These are phyloP conservation scores for Phytophthora citricola DNA, from an alignment of 352 stramenopile species.

Conservation along the genomic window DNA sequence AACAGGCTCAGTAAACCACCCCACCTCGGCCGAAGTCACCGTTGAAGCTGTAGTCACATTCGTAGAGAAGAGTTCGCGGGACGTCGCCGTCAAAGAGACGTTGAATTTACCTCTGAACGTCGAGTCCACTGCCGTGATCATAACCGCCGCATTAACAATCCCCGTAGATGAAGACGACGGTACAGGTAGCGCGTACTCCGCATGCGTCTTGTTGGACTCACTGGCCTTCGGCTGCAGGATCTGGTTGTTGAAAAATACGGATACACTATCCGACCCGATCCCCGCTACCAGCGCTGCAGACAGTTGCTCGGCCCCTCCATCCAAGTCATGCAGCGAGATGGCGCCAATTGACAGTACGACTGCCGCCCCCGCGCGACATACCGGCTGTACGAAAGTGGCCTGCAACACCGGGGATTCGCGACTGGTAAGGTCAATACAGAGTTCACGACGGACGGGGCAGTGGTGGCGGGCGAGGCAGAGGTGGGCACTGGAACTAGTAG, in stretches of 20 bases:
- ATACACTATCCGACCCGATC: conserved; percentile 1
- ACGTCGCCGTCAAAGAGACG: conserved; percentile 21
- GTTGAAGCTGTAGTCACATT: conserved; percentile 15
- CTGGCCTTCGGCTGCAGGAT: neutral
- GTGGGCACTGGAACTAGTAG: too few relatives aligned
- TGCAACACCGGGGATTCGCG: conserved; percentile 19
- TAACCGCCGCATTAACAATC: conserved; percentile 21
- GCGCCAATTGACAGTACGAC: conserved; percentile 15
- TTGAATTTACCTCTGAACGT: conserved; percentile 10
- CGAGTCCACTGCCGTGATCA: conserved; percentile 15
- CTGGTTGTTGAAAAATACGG: conserved; percentile 29
- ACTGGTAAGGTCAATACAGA: conserved; percentile 24
- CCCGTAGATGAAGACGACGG: conserved; percentile 1
- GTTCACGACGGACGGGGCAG: neutral
- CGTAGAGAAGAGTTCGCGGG: conserved; percentile 28
- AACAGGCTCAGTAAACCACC: conserved; percentile 14
- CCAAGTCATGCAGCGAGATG: conserved; percentile 28
- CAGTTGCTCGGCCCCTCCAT: conserved; percentile 28
- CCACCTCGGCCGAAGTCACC: conserved; percentile 15
- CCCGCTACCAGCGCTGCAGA: conserved; percentile 10
- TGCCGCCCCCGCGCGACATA: conserved; percentile 5
- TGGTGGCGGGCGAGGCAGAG: too few relatives aligned
- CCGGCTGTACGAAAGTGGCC: neutral
- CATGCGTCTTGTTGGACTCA: neutral
- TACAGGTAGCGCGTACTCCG: conserved; percentile 17